Conservation (phyloP, 73 alveolate species). For the Paramecium sonneborni region DNA sequence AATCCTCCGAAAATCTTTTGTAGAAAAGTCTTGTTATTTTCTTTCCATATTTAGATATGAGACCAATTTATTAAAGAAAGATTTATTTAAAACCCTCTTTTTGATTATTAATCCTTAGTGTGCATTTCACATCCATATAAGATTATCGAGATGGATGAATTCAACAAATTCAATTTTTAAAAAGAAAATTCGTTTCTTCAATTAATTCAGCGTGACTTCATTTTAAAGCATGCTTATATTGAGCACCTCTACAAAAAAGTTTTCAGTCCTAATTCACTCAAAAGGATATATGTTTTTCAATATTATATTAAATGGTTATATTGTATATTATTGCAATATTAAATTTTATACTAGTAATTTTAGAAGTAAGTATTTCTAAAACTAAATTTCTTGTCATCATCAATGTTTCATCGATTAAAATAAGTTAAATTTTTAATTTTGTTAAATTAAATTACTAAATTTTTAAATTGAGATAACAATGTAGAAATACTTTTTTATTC, state of each 20-base stretch:
- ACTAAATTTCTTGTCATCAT: too few relatives aligned
- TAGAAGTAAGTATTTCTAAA: conserved; percentile 76
- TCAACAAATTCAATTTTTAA: conserved; percentile 92
- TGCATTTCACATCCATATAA: conserved; percentile 95
- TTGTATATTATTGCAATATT: conserved; percentile 91
- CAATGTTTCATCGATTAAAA: too few relatives aligned
- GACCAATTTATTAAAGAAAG: conserved; percentile 64
- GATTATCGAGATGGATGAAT: too few relatives aligned
- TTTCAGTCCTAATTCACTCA: conserved; percentile 91
- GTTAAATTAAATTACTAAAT: too few relatives aligned
- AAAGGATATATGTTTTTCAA: background rate
- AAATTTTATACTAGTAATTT: conserved; percentile 93
- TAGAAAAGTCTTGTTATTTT: conserved; percentile 62
- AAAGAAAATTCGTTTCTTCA: conserved; percentile 79
- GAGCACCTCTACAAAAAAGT: conserved; percentile 91
- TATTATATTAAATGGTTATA: conserved; percentile 74
- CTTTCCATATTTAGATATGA: conserved; percentile 58
- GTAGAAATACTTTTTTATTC: too few relatives aligned
- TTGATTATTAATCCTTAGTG: conserved; percentile 80
- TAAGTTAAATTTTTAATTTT: too few relatives aligned
- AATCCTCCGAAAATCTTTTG: too few relatives aligned
- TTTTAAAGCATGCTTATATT: conserved; percentile 84
- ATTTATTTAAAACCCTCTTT: conserved; percentile 86
- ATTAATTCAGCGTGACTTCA: conserved; percentile 74
- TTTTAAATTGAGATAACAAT: too few relatives aligned